phyloP scores from a whole-genome alignment of 2,329 filamentous ascomycete genomes.

The Monilinia polystroma region DNA sequence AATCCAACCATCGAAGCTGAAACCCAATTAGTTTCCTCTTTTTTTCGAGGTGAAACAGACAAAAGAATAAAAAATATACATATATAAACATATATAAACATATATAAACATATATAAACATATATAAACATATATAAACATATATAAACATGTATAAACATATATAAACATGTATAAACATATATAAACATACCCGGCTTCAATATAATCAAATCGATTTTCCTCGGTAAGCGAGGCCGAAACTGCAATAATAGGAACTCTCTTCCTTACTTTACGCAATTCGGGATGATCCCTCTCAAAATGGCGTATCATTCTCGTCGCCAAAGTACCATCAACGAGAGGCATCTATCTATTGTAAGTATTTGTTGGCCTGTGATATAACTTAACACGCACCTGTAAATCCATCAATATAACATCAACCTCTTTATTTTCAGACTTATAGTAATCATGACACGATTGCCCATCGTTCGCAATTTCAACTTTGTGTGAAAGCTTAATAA shows the following conservation, averaged over 20 bases:
- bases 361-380: neutral
- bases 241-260: conserved; percentile 80
- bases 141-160: too few species aligned
- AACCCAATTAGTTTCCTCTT: neutral
- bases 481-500: conserved; percentile 72
- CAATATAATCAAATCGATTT: conserved; percentile 66
- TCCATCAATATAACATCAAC: conserved; percentile 90
- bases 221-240: conserved; percentile 77
- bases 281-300: conserved; percentile 54
- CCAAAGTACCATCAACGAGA: conserved; percentile 79
- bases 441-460: conserved; percentile 74
- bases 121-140: too few species aligned
- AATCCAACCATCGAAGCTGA: conserved; percentile 89
- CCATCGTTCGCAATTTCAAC: conserved; percentile 76
- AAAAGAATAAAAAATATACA: too few species aligned
- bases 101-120: too few species aligned
- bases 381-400: conserved; percentile 66
- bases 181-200: conserved; percentile 43
- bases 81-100: too few species aligned
- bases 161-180: too few species aligned
- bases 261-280: conserved; percentile 42
- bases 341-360: conserved; percentile 65
- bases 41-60: neutral
- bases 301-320: conserved; percentile 79
- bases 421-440: conserved; percentile 58